A percentile compares a stretch with the other conserved stretches of the same genome.
phyloP scores from a whole-genome alignment of 2,329 filamentous ascomycete genomes.

The Pezicula radicicola region DNA sequence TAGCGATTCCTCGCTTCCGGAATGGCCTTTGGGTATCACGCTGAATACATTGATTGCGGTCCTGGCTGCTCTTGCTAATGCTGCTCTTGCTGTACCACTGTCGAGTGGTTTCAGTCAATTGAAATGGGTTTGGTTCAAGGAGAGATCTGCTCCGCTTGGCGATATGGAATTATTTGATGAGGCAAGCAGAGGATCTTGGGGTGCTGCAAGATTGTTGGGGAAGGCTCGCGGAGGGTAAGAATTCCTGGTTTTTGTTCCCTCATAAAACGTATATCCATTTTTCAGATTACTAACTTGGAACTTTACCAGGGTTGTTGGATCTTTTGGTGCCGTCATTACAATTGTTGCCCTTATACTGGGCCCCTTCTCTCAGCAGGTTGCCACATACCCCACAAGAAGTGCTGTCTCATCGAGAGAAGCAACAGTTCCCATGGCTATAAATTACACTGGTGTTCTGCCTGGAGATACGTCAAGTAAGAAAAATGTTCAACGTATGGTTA shows the following conservation, averaged over 20 bases:
- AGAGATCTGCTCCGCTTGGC: neutral
- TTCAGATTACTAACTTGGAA: neutral
- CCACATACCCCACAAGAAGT: neutral
- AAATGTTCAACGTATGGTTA: neutral
- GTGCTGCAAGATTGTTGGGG: neutral
- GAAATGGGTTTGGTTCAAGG: conserved; percentile 12
- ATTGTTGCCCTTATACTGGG: neutral
- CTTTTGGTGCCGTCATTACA: neutral
- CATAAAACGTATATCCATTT: neutral
- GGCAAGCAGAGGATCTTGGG: neutral
- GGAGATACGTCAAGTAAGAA: neutral
- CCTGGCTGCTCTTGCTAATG: conserved; percentile 6
- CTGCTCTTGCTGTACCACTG: neutral
- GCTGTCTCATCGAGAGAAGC: neutral
- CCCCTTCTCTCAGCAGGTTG: conserved; percentile 1
- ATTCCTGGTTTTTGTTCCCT: neutral
- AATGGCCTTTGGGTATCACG: conserved; percentile 29
- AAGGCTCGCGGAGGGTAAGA: neutral
- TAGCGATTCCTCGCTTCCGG: conserved; percentile 22
- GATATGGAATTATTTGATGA: conserved; percentile 1
- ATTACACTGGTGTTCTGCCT: neutral
- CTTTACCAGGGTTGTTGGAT: neutral
- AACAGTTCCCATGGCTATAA: neutral
- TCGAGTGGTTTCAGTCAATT: conserved; percentile 4
- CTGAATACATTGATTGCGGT: conserved; percentile 30